Base-by-base conservation (phyloP, 176 grass and related monocot genomes). In the Puccinellia tenuiflora region DNA sequence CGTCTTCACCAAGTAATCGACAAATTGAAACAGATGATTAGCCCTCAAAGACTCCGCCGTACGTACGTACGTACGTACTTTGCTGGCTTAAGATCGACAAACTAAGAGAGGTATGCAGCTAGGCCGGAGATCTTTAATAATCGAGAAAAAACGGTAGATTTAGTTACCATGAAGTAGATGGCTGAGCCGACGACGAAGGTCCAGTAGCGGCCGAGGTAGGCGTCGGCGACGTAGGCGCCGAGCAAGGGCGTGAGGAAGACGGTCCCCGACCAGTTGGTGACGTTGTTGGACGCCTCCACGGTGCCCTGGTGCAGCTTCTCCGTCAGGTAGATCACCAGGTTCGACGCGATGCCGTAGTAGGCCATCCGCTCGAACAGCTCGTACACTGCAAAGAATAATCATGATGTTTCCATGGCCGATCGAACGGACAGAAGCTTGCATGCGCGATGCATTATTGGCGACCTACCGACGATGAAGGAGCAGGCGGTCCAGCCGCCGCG, bases 301-400 rank as follows among this genome's bases (percentile, higher is more conserved):
- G 83, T 90, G 5, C 88, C 88, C 75, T 90, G 88, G 43, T 87
- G 88, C 20, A 86, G 79, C 74, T 79, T 86, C 5, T 54, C 38
- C 17, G 88, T 84, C 6, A 86, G 37, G 48, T 90, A 90, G 9
- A 82, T 81, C 40, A 86, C 60, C 64, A 90, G 72, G 80, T 90
- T 90, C 1, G 88, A 45, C 57, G 88, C 78, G 29, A 90, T 83
- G 21, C 73, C 88, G 33, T 83, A 86, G 75, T 83, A 90, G 5
- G 88, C 88, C 79, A 90, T 87, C 33, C 84, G 78, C 84, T 79
- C 84, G 68, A 90, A 90, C 64, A 79, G 64, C 74, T 86, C 88
- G 39, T 86, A 90, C 40, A 87, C 88, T 90, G 61, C n/a, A n/a
- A n/a, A n/a, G n/a, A n/a, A n/a, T n/a, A n/a, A n/a, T n/a, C n/a